Base-by-base conservation (phyloP, 768 basidiomycete species). In the Serendipita sp. region DNA sequence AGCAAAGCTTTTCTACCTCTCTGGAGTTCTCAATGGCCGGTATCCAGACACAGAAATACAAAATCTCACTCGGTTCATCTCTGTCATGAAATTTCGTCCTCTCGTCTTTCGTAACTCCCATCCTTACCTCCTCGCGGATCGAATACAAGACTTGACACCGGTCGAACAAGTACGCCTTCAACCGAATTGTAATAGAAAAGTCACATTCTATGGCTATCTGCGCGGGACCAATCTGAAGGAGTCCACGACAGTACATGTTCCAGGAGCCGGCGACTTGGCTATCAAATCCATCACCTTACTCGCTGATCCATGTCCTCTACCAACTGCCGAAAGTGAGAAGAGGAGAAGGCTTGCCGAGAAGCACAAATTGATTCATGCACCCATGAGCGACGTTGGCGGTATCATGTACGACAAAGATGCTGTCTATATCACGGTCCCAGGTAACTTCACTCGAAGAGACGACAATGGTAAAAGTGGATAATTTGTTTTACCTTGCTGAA, bases 351-450 rank as follows among this genome's bases (percentile, higher is more conserved):
- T 99, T 70, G 94, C 91, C 70, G 96, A 98, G 75, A 95, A 96
- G 78, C 90, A 88, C 74, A 94, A 89, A 72, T 72, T 91, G 45
- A 84, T 97, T 1, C 91, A 98, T 73, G 96, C 96, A 15, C 96
- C 96, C 0, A 98, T 99, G 96, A 96, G 93, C 73, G 95, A 97
- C 70, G 87, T 97, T 1, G 95, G 95, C 10, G 96, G 95, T 2
- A 84, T 99, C 64, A 83, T 89, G 75, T 98, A 95, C 72, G 96
- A 99, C 77, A 98, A 97, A 74, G 95, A 98, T 71, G 91, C 93
- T 0, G 94, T 99, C 2, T 99, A 90, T 81, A 87, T 99, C 68
- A 98, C 98, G 73, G 94, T 98, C 8, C 89, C 92, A 11, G 96
- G 96, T 0, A 95, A 82, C 70, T 99, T 99, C 72, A 86, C 90